Conservation (phyloP, 371 early-diverging fungal genomes). For the Ordospora colligata region DNA sequence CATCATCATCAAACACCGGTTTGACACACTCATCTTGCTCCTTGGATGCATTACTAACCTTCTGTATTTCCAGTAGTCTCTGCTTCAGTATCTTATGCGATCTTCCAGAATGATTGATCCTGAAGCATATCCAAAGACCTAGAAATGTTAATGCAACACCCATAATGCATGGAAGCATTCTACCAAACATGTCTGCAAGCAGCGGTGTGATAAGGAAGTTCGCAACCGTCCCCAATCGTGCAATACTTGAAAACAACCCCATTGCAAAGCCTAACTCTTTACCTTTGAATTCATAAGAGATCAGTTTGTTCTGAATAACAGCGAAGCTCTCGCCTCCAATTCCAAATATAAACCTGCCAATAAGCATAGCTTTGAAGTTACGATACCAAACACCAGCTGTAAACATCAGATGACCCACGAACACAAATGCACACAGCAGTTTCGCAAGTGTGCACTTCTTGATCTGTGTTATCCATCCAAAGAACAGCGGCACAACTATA, state of each 20-base stretch:
- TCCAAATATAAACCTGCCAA: constrained; percentile 66
- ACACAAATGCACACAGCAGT: constrained; percentile 62
- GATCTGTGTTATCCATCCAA: constrained; percentile 62
- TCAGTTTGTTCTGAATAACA: constrained; percentile 64
- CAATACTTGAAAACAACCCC: constrained; percentile 64
- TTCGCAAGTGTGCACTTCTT: constrained; percentile 59
- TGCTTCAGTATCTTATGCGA: constrained; percentile 4
- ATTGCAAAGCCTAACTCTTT: constrained; percentile 65
- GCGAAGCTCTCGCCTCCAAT: constrained; percentile 68
- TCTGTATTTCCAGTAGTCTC: background rate
- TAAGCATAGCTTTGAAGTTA: constrained; percentile 63
- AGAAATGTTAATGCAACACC: constrained; percentile 24
- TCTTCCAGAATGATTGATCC: constrained; percentile 10
- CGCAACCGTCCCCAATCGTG: constrained; percentile 64
- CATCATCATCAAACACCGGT: background rate
- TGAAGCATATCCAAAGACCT: background rate
- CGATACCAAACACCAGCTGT: constrained; percentile 62
- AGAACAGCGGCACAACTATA: constrained; percentile 66
- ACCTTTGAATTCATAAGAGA: constrained; percentile 63
- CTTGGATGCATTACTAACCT: too few species aligned
- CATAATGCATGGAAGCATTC: constrained; percentile 3
- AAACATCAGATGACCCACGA: constrained; percentile 65
- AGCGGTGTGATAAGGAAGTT: constrained; percentile 65
- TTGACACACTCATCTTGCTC: too few species aligned
- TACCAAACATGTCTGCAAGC: constrained; percentile 3